These are phyloP conservation scores for Graphium sp. DNA, from an alignment of 2,329 filamentous ascomycete genomes.

Conservation along the genomic window DNA sequence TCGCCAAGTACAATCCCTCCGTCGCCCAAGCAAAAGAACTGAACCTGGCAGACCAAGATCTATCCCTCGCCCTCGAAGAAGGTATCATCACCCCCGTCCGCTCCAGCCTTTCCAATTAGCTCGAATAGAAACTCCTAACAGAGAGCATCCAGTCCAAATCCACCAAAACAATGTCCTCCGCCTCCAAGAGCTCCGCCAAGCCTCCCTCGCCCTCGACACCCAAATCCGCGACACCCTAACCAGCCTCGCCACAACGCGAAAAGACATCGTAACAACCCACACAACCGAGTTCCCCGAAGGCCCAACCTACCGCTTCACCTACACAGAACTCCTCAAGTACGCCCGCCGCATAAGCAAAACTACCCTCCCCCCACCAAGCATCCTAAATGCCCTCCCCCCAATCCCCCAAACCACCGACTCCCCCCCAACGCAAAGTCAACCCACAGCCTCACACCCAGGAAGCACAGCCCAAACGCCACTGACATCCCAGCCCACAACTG, in stretches of 20 bases:
- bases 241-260: constrained; percentile 55
- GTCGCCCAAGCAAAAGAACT: constrained; percentile 50
- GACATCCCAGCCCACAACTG: constrained; percentile 6
- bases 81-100: constrained; percentile 22
- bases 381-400: constrained; percentile 20
- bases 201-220: constrained; percentile 47
- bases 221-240: constrained; percentile 57
- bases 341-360: constrained; percentile 67
- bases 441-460: constrained; percentile 5
- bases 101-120: constrained; percentile 2
- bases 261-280: constrained; percentile 50
- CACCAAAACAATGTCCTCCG: constrained; percentile 62
- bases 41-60: constrained; percentile 49
- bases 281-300: constrained; percentile 35
- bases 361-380: constrained; percentile 51
- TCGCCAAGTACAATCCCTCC: constrained; percentile 69
- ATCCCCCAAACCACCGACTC: constrained; percentile 10
- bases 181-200: constrained; percentile 50
- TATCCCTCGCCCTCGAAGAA: constrained; percentile 48
- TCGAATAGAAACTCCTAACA: no score
- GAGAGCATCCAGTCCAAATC: constrained; percentile 43
- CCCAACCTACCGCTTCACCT: constrained; percentile 40
- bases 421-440: constrained; percentile 15
- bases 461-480: constrained; percentile 10
- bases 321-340: constrained; percentile 59